A percentile compares a stretch with the other conserved stretches of the same genome.
phyloP scores from a whole-genome alignment of 2,329 filamentous ascomycete species.

The Drechslera avenae region DNA sequence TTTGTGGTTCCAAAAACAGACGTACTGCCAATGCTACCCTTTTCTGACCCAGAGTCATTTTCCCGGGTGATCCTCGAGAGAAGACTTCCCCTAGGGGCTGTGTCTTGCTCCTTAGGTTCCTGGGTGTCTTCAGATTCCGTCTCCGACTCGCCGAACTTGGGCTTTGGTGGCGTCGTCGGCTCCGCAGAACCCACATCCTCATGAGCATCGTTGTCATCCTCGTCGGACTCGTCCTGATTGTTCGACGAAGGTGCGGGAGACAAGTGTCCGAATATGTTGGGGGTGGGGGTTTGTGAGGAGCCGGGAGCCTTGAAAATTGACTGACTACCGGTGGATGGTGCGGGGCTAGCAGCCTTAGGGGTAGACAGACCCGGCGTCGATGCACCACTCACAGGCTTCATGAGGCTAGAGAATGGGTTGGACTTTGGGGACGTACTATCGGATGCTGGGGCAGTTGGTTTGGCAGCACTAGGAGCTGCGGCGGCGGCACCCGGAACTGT shows the following conservation, averaged over 20 bases:
- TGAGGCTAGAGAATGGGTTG: conserved; percentile 24
- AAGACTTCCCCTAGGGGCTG: conserved; percentile 24
- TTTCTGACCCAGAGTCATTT: conserved; percentile 30
- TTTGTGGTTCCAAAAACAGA: conserved; percentile 29
- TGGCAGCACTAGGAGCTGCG: conserved; percentile 15
- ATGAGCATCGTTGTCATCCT: conserved; percentile 26
- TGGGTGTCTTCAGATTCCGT: conserved; percentile 33
- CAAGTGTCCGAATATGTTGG: conserved; percentile 44
- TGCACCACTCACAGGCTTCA: conserved; percentile 29
- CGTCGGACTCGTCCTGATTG: conserved; percentile 39
- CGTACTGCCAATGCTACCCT: conserved; percentile 23
- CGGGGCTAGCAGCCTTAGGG: conserved; percentile 37
- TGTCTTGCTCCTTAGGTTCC: conserved; percentile 27
- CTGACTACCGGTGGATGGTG: conserved; percentile 36
- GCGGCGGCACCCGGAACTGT: conserved; percentile 15
- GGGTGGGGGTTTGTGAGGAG: conserved; percentile 24
- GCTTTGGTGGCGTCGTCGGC: conserved; percentile 30
- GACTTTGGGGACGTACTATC: conserved; percentile 11
- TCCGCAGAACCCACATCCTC: conserved; percentile 19
- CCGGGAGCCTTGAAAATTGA: conserved; percentile 41
- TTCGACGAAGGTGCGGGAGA: conserved; percentile 41
- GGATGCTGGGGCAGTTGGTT: conserved; percentile 1
- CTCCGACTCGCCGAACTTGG: conserved; percentile 30
- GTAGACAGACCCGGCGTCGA: conserved; percentile 32
- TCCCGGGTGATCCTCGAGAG: conserved; percentile 37